Conservation (phyloP, 2,329 filamentous ascomycete genomes). For the Fusarium dlaminii region DNA sequence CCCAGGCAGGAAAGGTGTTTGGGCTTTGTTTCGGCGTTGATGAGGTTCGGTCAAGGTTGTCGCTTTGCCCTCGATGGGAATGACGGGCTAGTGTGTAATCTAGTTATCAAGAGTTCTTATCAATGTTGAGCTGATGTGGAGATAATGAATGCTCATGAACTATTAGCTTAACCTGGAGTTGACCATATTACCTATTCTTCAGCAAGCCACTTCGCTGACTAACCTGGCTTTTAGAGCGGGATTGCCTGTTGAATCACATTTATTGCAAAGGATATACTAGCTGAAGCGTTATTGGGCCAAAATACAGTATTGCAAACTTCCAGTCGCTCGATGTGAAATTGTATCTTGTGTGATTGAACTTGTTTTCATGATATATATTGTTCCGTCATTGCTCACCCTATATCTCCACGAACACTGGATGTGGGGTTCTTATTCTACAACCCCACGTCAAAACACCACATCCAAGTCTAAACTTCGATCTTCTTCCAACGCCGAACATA, state of each 20-base stretch:
- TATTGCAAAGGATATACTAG: neutral
- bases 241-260: neutral
- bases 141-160: neutral
- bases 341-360: neutral
- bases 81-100: neutral
- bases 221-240: neutral
- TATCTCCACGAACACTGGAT: neutral
- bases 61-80: neutral
- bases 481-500: neutral
- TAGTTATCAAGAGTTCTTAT: slow-evolving; percentile 1
- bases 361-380: neutral
- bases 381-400: neutral
- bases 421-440: slow-evolving; percentile 26
- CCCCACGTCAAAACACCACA: slow-evolving; percentile 33
- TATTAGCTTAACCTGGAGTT: neutral
- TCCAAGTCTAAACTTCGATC: neutral
- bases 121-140: slow-evolving; percentile 9
- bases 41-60: neutral
- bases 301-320: neutral
- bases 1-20: neutral
- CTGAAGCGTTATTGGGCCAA: neutral
- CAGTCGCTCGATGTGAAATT: neutral
- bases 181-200: neutral
- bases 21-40: neutral
- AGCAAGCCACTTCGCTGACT: slow-evolving; percentile 15